phyloP scores from a whole-genome alignment of 305 asterid species.

The Fraxinus ornus region DNA sequence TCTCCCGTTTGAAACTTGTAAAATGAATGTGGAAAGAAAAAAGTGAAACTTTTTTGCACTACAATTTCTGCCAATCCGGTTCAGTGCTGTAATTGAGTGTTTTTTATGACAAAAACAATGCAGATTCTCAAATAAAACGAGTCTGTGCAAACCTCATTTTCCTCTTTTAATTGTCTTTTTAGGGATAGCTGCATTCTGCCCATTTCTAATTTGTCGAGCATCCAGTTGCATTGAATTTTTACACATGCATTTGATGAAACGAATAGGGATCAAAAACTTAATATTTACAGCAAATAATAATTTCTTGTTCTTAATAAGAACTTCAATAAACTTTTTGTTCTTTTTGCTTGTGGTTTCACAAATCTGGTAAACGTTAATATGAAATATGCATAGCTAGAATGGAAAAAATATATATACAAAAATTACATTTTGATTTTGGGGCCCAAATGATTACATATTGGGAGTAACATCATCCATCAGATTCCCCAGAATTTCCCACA shows the following conservation, averaged over 20 bases:
- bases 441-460: background rate
- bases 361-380: background rate
- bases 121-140: background rate
- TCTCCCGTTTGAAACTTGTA: background rate
- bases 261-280: background rate
- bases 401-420: background rate
- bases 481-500: background rate
- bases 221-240: background rate
- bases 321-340: background rate
- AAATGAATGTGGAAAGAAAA: background rate
- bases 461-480: background rate
- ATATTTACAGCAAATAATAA: background rate
- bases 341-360: background rate
- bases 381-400: background rate
- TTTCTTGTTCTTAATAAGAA: background rate
- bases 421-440: background rate
- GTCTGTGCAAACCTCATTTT: background rate
- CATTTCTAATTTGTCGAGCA: background rate
- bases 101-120: background rate
- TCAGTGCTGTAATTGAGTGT: background rate
- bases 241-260: background rate
- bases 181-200: background rate
- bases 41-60: background rate
- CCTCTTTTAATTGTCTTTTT: background rate
- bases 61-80: background rate